These are phyloP conservation scores for Tuber calosporum DNA, from an alignment of 495 filamentous ascomycete genomes.

Conservation along the genomic window DNA sequence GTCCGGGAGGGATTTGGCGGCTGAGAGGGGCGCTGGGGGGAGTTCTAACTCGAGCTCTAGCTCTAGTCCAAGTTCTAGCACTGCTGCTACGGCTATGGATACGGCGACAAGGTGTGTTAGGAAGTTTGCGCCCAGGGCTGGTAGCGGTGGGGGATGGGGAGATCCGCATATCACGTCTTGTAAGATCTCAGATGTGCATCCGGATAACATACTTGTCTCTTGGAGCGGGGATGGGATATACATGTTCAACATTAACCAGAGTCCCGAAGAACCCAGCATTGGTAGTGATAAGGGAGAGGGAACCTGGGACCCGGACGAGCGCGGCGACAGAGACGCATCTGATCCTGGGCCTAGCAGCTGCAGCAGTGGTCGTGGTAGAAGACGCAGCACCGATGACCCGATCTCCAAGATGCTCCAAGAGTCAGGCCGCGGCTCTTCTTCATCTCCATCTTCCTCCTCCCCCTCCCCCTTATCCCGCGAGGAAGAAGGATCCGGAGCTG, in stretches of 20 bases:
- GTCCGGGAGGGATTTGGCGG: conserved; percentile 55
- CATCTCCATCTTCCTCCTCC: background rate
- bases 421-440: background rate
- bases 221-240: conserved; percentile 73
- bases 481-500: background rate
- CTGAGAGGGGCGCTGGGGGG: conserved; percentile 50
- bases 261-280: conserved; percentile 46
- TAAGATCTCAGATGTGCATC: conserved; percentile 71
- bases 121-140: conserved; percentile 58
- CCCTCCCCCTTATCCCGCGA: background rate
- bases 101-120: conserved; percentile 61
- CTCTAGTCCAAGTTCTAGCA: conserved; percentile 49
- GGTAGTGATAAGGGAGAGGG: conserved; percentile 23
- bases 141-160: conserved; percentile 27
- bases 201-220: conserved; percentile 66
- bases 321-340: conserved; percentile 41
- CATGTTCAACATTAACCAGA: conserved; percentile 62
- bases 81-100: conserved; percentile 45
- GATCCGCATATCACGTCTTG: conserved; percentile 68
- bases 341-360: conserved; percentile 17
- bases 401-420: background rate
- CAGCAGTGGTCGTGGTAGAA: conserved; percentile 40
- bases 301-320: conserved; percentile 36
- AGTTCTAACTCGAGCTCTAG: conserved; percentile 38
- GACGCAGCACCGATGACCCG: background rate